A percentile compares a stretch with the other conserved stretches of the same genome.
phyloP scores from a whole-genome alignment of 129 eudicot species.

The Scalesia atractyloides region DNA sequence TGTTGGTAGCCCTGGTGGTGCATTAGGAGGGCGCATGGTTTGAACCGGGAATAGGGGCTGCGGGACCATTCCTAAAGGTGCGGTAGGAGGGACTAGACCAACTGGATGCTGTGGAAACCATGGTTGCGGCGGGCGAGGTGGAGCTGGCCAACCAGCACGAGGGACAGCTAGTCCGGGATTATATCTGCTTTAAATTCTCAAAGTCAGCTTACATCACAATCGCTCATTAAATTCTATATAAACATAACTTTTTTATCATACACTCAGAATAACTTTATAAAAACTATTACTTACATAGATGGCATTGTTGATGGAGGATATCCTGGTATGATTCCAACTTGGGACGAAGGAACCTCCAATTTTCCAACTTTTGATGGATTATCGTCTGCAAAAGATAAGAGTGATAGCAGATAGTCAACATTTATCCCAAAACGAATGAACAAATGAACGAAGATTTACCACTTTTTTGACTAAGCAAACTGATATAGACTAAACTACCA shows the following conservation, averaged over 20 bases:
- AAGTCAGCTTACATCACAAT: background rate
- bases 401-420: constrained; percentile 8
- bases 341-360: constrained; percentile 66
- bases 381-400: constrained; percentile 56
- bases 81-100: constrained; percentile 55
- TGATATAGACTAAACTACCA: background rate
- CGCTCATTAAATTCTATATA: background rate
- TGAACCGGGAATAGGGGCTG: constrained; percentile 87
- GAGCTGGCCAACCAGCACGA: constrained; percentile 79
- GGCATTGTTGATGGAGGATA: constrained; percentile 70
- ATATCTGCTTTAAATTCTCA: constrained; percentile 51
- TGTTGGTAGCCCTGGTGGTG: constrained; percentile 62
- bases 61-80: constrained; percentile 56
- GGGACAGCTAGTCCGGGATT: constrained; percentile 66
- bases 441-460: background rate
- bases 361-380: constrained; percentile 67
- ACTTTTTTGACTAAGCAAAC: constrained; percentile 11
- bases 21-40: constrained; percentile 46
- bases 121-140: constrained; percentile 88
- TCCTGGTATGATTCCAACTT: constrained; percentile 62
- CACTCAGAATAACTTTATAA: too few relatives aligned
- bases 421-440: background rate
- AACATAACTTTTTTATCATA: too few relatives aligned
- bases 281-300: constrained; percentile 48
- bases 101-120: constrained; percentile 69